A percentile compares a stretch with the other conserved stretches of the same genome.
phyloP scores from a whole-genome alignment of 2,329 filamentous ascomycete species.

The Colletotrichum shisoi region DNA sequence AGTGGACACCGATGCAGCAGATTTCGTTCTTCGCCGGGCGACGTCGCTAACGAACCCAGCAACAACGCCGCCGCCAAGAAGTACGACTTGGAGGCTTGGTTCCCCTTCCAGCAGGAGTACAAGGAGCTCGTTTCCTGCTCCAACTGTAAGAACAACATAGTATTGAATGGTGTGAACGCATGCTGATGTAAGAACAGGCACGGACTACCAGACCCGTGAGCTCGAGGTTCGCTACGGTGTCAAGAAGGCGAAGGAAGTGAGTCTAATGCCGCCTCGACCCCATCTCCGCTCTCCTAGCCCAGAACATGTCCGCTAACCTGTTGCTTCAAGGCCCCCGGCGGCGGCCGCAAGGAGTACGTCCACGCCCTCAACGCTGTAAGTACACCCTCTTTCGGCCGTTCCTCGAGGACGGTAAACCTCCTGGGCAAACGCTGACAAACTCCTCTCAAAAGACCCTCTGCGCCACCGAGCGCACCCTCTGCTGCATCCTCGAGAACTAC shows the following conservation, averaged over 20 bases:
- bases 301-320: constrained; percentile 1
- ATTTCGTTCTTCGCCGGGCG: no score
- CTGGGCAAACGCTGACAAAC: constrained; percentile 50
- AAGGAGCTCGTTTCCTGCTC: constrained; percentile 98
- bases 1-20: background rate
- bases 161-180: background rate
- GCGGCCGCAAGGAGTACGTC: constrained; percentile 81
- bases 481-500: constrained; percentile 96
- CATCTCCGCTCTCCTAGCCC: background rate
- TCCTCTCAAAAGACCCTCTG: constrained; percentile 67
- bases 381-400: constrained; percentile 59
- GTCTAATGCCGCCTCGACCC: background rate
- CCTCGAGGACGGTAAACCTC: background rate
- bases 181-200: constrained; percentile 28
- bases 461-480: constrained; percentile 89
- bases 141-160: constrained; percentile 78
- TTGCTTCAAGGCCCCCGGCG: constrained; percentile 34
- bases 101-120: constrained; percentile 95
- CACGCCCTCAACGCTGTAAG: constrained; percentile 80
- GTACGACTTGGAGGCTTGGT: constrained; percentile 95
- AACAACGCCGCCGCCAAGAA: constrained; percentile 82
- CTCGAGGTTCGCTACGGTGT: constrained; percentile 90
- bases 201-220: constrained; percentile 79
- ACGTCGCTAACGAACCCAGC: constrained; percentile 4
- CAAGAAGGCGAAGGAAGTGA: constrained; percentile 62